phyloP scores from a whole-genome alignment of 73 alveolate genomes.

The Tetrahymena thermophila region DNA sequence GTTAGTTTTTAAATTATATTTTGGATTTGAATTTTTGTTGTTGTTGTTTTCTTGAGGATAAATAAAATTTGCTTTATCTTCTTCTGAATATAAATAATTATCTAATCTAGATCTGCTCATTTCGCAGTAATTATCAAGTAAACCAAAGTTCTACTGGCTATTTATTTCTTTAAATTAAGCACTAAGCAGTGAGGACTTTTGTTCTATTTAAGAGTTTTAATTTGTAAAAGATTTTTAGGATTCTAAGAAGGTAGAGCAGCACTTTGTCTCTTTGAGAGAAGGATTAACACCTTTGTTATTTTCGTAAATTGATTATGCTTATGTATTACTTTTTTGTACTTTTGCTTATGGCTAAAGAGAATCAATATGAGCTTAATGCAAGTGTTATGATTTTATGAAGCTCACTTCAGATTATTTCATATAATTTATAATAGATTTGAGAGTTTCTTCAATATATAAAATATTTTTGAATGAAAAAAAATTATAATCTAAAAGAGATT shows the following conservation, averaged over 20 bases:
- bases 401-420: neutral
- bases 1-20: neutral
- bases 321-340: neutral
- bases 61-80: neutral
- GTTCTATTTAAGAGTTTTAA: neutral
- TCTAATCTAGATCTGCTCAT: neutral
- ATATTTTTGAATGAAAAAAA: no score
- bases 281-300: neutral
- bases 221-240: neutral
- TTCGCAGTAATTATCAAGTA: neutral
- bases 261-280: neutral
- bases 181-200: neutral
- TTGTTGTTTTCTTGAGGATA: neutral
- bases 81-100: neutral
- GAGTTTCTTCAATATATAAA: neutral
- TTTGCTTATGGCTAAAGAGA: neutral
- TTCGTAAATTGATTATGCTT: neutral
- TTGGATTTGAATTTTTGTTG: neutral
- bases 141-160: neutral
- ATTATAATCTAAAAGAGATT: neutral
- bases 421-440: neutral
- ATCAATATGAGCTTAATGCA: neutral
- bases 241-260: neutral
- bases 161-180: neutral
- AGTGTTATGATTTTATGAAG: neutral